Conservation (phyloP, 2,329 filamentous ascomycete genomes). For the Venturia carpophila region DNA sequence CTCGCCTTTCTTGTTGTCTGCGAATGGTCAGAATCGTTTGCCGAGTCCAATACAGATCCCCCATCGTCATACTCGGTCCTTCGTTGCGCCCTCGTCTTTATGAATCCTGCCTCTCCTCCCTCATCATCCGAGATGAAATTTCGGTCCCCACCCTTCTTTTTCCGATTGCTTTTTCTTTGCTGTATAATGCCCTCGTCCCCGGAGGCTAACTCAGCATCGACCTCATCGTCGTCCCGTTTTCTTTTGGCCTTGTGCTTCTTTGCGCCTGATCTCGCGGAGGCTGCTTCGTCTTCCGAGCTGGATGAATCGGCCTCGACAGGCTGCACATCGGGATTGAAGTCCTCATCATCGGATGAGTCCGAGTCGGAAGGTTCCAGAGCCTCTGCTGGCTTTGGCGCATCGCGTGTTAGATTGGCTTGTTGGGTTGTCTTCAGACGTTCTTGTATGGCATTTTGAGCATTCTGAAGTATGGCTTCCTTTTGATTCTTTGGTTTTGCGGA, state of each 20-base stretch:
- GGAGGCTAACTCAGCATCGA: conserved; percentile 39
- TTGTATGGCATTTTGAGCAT: conserved; percentile 4
- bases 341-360: conserved; percentile 61
- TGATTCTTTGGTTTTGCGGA: not conserved
- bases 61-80: conserved; percentile 52
- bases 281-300: conserved; percentile 35
- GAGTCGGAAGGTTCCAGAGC: conserved; percentile 35
- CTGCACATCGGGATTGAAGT: conserved; percentile 62
- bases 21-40: not conserved
- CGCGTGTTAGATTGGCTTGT: not conserved
- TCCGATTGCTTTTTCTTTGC: conserved; percentile 45
- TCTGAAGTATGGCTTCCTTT: not conserved
- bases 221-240: conserved; percentile 20
- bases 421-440: conserved; percentile 1
- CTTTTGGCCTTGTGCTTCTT: conserved; percentile 29
- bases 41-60: not conserved
- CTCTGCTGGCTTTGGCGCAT: conserved; percentile 8
- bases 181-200: conserved; percentile 65
- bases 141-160: conserved; percentile 26
- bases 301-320: conserved; percentile 37
- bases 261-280: conserved; percentile 22
- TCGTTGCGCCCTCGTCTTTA: conserved; percentile 66
- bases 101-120: conserved; percentile 50
- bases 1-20: conserved; percentile 52
- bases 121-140: conserved; percentile 32